A percentile compares a stretch with the other conserved stretches of the same genome.
These are phyloP conservation scores for Durio zibethinus DNA, from an alignment of 345 rosid genomes.

Conservation along the genomic window DNA sequence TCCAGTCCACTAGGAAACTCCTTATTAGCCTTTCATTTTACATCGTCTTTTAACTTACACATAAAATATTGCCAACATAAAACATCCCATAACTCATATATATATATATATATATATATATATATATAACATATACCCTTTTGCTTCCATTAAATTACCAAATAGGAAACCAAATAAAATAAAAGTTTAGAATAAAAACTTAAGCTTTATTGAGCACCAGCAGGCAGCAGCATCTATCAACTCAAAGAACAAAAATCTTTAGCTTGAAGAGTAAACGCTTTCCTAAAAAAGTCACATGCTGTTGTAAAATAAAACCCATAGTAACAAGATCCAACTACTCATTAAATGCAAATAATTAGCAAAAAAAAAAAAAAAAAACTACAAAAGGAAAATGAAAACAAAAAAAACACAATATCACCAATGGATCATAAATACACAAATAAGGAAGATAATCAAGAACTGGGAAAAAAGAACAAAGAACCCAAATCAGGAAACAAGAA, in stretches of 20 bases:
- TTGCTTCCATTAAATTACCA: neutral
- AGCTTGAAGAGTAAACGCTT: neutral
- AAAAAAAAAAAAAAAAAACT: neutral
- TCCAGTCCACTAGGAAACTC: too few species aligned
- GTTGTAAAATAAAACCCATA: neutral
- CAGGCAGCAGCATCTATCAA: neutral
- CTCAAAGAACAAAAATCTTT: neutral
- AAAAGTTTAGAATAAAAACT: neutral
- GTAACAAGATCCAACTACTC: neutral
- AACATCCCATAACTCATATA: neutral
- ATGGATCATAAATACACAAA: conserved; percentile 4
- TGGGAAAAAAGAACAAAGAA: conserved; percentile 28
- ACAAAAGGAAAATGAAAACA: neutral
- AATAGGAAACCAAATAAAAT: neutral
- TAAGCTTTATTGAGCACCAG: neutral
- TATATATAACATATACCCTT: too few species aligned
- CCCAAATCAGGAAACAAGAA: too few species aligned
- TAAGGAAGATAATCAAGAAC: neutral
- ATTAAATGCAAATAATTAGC: neutral
- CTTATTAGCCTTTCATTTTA: too few species aligned
- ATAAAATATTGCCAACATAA: too few species aligned
- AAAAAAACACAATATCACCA: neutral
- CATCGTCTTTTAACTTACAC: too few species aligned
- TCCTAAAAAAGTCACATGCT: neutral
- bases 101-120: too few species aligned